A percentile compares a stretch with the other conserved stretches of the same genome.
phyloP scores from a whole-genome alignment of 352 stramenopile genomes.

The Elongisporangium prolatum region DNA sequence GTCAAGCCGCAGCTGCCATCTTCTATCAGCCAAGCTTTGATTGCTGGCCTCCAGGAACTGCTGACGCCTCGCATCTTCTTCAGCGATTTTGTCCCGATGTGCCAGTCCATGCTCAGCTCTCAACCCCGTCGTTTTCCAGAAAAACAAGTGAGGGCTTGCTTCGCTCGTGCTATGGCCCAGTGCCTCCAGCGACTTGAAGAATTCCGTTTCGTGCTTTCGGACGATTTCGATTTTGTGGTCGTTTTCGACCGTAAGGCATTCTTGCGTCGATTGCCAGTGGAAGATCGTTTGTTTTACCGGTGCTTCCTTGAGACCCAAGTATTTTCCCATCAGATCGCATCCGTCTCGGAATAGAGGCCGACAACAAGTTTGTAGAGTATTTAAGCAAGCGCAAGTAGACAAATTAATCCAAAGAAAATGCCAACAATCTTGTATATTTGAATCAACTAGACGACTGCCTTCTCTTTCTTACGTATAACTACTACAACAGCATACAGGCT shows the following conservation, averaged over 20 bases:
- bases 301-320: slow-evolving; percentile 83
- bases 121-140: slow-evolving; percentile 44
- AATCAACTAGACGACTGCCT: background rate
- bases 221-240: slow-evolving; percentile 85
- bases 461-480: background rate
- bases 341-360: slow-evolving; percentile 22
- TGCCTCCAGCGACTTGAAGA: slow-evolving; percentile 59
- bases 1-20: slow-evolving; percentile 42
- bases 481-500: background rate
- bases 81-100: slow-evolving; percentile 75
- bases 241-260: slow-evolving; percentile 81
- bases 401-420: background rate
- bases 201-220: slow-evolving; percentile 80
- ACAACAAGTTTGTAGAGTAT: slow-evolving; percentile 1
- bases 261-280: slow-evolving; percentile 36
- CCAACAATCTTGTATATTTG: background rate
- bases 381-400: slow-evolving; percentile 2
- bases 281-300: slow-evolving; percentile 68
- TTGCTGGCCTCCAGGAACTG: slow-evolving; percentile 47
- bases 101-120: slow-evolving; percentile 15
- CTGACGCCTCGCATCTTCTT: slow-evolving; percentile 75
- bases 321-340: slow-evolving; percentile 82
- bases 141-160: slow-evolving; percentile 51
- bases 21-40: slow-evolving; percentile 33
- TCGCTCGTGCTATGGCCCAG: slow-evolving; percentile 42